These are phyloP conservation scores for Daedalea quercina DNA, from an alignment of 768 basidiomycete species.

Conservation along the genomic window DNA sequence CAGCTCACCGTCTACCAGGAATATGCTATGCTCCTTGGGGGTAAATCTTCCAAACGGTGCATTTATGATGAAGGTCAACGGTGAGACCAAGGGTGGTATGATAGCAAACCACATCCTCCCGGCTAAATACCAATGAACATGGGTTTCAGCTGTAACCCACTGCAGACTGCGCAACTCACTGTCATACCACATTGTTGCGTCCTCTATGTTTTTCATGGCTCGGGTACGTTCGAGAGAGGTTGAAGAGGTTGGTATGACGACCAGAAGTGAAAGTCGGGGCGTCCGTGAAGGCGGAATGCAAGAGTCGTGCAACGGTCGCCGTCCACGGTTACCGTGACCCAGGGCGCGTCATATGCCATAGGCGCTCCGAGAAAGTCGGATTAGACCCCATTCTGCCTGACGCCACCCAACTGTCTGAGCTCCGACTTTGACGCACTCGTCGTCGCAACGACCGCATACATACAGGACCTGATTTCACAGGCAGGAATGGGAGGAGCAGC, in stretches of 20 bases:
- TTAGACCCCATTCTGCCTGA: too few species aligned
- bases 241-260: too few species aligned
- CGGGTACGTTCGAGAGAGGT: slow-evolving; percentile 82
- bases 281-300: too few species aligned
- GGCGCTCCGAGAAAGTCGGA: slow-evolving; percentile 79
- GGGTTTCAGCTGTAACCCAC: not conserved
- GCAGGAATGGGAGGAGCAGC: slow-evolving; percentile 57
- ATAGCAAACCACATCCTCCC: slow-evolving; percentile 41
- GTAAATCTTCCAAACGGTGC: slow-evolving; percentile 82
- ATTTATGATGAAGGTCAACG: slow-evolving; percentile 45
- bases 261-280: too few species aligned
- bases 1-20: slow-evolving; percentile 51
- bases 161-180: not conserved
- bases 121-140: slow-evolving; percentile 16
- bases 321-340: too few species aligned
- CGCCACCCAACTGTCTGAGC: too few species aligned
- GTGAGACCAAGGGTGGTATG: slow-evolving; percentile 28
- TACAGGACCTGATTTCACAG: too few species aligned
- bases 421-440: too few species aligned
- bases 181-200: not conserved
- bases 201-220: not conserved
- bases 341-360: too few species aligned
- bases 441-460: too few species aligned
- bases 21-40: slow-evolving; percentile 34
- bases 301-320: too few species aligned